These are phyloP conservation scores for Aspergillus fischeri DNA, from an alignment of 2,329 filamentous ascomycete species.

Conservation along the genomic window DNA sequence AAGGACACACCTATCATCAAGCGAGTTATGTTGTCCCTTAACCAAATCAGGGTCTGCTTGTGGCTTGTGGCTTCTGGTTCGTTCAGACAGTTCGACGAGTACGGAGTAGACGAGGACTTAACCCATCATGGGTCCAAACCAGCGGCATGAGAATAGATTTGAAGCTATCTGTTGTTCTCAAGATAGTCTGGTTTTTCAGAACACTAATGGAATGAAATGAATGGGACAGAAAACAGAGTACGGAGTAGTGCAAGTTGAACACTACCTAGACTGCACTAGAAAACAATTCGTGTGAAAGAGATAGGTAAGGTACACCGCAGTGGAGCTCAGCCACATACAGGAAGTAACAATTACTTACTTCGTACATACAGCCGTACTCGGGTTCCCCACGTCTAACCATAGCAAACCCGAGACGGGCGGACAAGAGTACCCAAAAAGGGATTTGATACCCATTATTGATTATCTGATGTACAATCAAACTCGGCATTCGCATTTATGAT, in stretches of 20 bases:
- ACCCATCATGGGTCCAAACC: not conserved
- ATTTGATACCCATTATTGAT: not conserved
- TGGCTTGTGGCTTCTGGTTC: not conserved
- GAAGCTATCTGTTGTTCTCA: not conserved
- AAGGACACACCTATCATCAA: not conserved
- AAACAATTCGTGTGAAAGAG: not conserved
- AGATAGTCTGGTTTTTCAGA: not conserved
- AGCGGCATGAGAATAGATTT: not conserved
- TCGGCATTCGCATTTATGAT: not conserved
- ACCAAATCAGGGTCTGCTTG: not conserved
- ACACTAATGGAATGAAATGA: not conserved
- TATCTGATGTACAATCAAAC: not conserved
- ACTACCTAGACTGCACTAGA: too few species aligned
- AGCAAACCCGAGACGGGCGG: not conserved
- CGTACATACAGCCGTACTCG: not conserved
- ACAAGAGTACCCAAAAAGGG: not conserved
- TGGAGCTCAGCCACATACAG: not conserved
- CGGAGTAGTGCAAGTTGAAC: not conserved
- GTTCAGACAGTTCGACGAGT: not conserved
- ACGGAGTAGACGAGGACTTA: not conserved
- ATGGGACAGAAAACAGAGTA: too few species aligned
- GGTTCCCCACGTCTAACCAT: not conserved
- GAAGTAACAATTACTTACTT: not conserved
- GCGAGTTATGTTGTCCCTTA: not conserved
- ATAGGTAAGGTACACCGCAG: too few species aligned